Evolutionary conservation across 495 filamentous ascomycete species (phyloP), one percentile per base, ranked within the genome.

Genomic region (Aspergillus baeticus): DNA sequence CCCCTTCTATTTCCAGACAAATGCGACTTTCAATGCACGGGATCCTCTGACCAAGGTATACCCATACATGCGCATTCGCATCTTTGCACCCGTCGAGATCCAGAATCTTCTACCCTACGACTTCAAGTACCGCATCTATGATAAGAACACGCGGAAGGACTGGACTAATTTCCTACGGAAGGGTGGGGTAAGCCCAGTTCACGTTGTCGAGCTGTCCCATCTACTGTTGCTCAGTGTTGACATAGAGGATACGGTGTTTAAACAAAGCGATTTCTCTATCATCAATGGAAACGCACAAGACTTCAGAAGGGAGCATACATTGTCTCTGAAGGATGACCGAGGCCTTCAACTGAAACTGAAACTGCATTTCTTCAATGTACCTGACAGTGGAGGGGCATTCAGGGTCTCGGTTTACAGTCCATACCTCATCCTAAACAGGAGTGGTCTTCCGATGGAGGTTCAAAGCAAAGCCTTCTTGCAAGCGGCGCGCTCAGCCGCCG

Each of bases 111-210:
- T 98, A 22, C 94, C 94, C 0, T 97, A 88, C 63, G 95, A 98
- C 73, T 98, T 98, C 87, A 98, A 98, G 69, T 98, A 98, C 68
- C 84, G 92, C 51, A 97, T 98, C 20, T 97, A 97, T 65, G 94
- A 98, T 74, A 96, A 92, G 76, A 94, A 95, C 69, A 97, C 91
- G 0, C 92, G 89, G 75, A 94, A 95, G 67, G 93, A 98, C 69
- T 98, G 95, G 94, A 93, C 92, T 0, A 98, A 98, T 66, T 98
- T 98, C 76, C 71, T 98, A 18, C 82, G 94, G 49, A 98, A 96
- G 70, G 94, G 94, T 10, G 94, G 94, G 18, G 87, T 96, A 43
- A 98, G 94, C 68, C 94, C 94, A 1, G 92, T 98, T 2, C 94
- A 98, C 72, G 92, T 97, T 7, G 91, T 98, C 37, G 93, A 98